These are phyloP conservation scores for Canavalia ensiformis DNA, from an alignment of 306 rosid genomes.

Conservation along the genomic window DNA sequence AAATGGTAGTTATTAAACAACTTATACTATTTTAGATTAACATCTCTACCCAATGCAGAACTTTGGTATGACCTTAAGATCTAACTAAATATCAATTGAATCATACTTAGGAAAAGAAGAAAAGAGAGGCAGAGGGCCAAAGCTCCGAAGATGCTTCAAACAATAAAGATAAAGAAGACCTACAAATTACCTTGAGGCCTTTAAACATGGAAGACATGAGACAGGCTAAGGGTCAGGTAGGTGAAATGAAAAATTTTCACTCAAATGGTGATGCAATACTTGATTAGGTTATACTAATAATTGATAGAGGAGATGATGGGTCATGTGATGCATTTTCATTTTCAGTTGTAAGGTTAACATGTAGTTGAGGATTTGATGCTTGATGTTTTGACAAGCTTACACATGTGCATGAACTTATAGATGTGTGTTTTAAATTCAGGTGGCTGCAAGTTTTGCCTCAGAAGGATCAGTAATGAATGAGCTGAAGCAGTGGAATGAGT, in stretches of 20 bases:
- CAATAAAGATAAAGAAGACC: constrained; percentile 64
- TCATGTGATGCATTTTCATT: constrained; percentile 1
- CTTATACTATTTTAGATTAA: constrained; percentile 1
- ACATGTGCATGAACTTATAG: background rate
- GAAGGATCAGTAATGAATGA: constrained; percentile 91
- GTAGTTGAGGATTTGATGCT: background rate
- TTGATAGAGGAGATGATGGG: background rate
- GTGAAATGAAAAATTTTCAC: background rate
- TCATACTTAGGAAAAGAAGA: constrained; percentile 75
- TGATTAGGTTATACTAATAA: background rate
- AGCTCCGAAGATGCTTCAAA: constrained; percentile 62
- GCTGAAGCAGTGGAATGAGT: constrained; percentile 93
- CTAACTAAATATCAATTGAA: constrained; percentile 27
- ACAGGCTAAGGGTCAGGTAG: constrained; percentile 93
- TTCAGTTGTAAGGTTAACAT: background rate
- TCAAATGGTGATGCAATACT: background rate
- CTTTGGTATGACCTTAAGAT: background rate
- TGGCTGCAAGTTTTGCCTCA: constrained; percentile 89
- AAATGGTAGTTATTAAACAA: constrained; percentile 61
- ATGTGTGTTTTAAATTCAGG: constrained; percentile 57
- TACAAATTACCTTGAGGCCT: constrained; percentile 68
- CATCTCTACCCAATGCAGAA: background rate
- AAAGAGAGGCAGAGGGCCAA: constrained; percentile 62
- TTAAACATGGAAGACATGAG: constrained; percentile 92
- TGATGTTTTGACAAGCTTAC: background rate